Conservation (phyloP, 495 filamentous ascomycete genomes). For the Aspergillus kassunensis region DNA sequence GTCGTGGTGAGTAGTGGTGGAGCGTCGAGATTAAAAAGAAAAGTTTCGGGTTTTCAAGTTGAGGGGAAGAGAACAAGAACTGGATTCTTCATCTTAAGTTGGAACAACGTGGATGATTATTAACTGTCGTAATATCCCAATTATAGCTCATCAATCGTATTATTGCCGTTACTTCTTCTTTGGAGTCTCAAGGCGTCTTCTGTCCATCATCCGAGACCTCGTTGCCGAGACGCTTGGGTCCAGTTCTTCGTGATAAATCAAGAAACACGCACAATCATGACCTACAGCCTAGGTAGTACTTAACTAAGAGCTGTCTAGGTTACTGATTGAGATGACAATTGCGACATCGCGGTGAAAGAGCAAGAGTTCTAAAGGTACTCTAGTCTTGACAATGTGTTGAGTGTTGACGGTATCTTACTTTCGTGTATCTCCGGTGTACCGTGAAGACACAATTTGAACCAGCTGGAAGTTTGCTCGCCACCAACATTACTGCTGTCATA, state of each 20-base stretch:
- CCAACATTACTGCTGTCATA: too few species aligned
- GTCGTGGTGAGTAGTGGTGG: conserved; percentile 20
- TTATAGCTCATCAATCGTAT: conserved; percentile 1
- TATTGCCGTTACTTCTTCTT: conserved; percentile 4
- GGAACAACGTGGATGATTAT: not conserved
- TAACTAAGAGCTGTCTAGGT: too few species aligned
- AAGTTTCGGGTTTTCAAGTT: conserved; percentile 25
- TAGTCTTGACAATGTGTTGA: not conserved
- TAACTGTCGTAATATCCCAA: not conserved
- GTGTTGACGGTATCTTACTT: conserved; percentile 7
- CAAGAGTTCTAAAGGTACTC: not conserved
- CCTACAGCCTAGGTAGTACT: too few species aligned
- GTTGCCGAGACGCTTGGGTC: conserved; percentile 14
- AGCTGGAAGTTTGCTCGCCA: too few species aligned
- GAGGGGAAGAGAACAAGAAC: conserved; percentile 16
- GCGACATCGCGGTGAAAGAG: not conserved
- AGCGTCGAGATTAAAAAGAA: conserved; percentile 39
- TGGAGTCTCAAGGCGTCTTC: conserved; percentile 4
- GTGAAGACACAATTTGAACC: too few species aligned
- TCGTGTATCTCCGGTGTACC: conserved; percentile 10
- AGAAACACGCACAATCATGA: too few species aligned
- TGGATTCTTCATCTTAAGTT: too few species aligned
- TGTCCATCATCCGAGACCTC: conserved; percentile 1
- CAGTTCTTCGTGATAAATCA: not conserved
- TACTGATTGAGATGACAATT: not conserved